Evolutionary conservation across 1,139 yeast species (phyloP).

Genomic region (Hyphopichia khmerensis): DNA sequence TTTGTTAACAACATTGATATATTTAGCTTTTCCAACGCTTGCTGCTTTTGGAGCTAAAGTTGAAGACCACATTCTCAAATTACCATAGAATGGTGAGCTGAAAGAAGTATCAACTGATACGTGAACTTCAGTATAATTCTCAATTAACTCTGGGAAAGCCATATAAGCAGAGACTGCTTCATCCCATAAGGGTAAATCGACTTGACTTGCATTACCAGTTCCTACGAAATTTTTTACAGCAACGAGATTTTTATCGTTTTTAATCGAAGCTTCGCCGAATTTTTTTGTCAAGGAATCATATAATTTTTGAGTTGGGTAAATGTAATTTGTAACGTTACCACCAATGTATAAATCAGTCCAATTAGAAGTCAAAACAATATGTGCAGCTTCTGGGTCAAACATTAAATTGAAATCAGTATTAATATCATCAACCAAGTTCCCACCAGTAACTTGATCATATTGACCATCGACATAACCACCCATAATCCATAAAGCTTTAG

Average conservation of each 20-base stretch:
- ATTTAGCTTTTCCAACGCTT: slow-evolving; percentile 32
- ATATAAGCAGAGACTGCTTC: slow-evolving; percentile 34
- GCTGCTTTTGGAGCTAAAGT: slow-evolving; percentile 26
- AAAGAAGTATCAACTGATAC: slow-evolving; percentile 36
- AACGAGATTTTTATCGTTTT: slow-evolving; percentile 21
- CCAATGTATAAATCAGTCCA: slow-evolving; percentile 38
- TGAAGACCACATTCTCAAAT: slow-evolving; percentile 31
- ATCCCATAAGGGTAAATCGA: slow-evolving; percentile 39
- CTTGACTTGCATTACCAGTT: slow-evolving; percentile 24
- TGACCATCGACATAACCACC: slow-evolving; percentile 43
- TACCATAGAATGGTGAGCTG: slow-evolving; percentile 40
- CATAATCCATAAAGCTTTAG: slow-evolving; percentile 40
- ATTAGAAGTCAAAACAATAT: slow-evolving; percentile 35
- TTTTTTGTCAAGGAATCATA: slow-evolving; percentile 30
- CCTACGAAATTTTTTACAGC: slow-evolving; percentile 23
- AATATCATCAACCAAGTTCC: slow-evolving; percentile 25
- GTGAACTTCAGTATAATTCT: slow-evolving; percentile 21
- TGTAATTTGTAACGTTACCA: slow-evolving; percentile 39
- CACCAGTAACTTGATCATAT: slow-evolving; percentile 32
- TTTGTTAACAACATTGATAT: slow-evolving; percentile 27
- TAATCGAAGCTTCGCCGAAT: slow-evolving; percentile 12
- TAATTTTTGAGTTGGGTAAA: slow-evolving; percentile 35
- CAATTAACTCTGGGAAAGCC: slow-evolving; percentile 31
- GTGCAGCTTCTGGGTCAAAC: slow-evolving; percentile 46
- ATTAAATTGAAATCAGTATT: slow-evolving; percentile 42